These are phyloP conservation scores for Kuraishia borneana DNA, from an alignment of 805 yeast genomes.

Conservation along the genomic window DNA sequence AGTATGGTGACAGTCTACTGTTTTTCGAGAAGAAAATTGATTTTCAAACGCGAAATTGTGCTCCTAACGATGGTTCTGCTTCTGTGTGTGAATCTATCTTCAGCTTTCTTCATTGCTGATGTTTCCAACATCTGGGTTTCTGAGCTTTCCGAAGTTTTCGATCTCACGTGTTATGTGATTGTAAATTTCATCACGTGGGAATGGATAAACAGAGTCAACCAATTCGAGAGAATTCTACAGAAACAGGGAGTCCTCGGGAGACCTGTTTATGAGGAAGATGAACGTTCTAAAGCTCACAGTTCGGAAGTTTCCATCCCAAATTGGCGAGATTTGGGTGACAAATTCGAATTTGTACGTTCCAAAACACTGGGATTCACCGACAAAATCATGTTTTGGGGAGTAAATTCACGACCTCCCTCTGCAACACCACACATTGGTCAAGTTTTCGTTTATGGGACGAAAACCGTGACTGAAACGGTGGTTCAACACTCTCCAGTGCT, in stretches of 20 bases:
- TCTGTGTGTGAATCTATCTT: constrained; percentile 45
- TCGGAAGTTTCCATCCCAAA: too few relatives aligned
- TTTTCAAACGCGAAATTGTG: constrained; percentile 38
- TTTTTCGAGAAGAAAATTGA: constrained; percentile 36
- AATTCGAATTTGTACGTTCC: too few relatives aligned
- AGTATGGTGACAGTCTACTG: constrained; percentile 48
- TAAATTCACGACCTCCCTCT: too few relatives aligned
- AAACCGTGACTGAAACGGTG: too few relatives aligned
- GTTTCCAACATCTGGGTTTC: constrained; percentile 67
- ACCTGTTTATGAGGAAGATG: constrained; percentile 60
- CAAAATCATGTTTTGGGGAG: too few relatives aligned
- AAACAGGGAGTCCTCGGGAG: constrained; percentile 68
- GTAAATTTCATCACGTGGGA: constrained; percentile 77
- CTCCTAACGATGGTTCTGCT: constrained; percentile 46
- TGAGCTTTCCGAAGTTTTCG: constrained; percentile 62
- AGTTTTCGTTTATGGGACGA: too few relatives aligned
- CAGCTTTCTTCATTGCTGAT: constrained; percentile 67
- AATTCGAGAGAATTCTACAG: constrained; percentile 46
- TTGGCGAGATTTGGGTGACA: too few relatives aligned
- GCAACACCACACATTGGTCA: too few relatives aligned
- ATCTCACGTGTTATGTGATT: constrained; percentile 58
- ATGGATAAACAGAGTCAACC: constrained; percentile 62
- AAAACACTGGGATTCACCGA: too few relatives aligned
- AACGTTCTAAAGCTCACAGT: too few relatives aligned
- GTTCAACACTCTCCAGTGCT: too few relatives aligned